These are phyloP conservation scores for Hypholoma sublateritium DNA, from an alignment of 768 basidiomycete genomes.

Conservation along the genomic window DNA sequence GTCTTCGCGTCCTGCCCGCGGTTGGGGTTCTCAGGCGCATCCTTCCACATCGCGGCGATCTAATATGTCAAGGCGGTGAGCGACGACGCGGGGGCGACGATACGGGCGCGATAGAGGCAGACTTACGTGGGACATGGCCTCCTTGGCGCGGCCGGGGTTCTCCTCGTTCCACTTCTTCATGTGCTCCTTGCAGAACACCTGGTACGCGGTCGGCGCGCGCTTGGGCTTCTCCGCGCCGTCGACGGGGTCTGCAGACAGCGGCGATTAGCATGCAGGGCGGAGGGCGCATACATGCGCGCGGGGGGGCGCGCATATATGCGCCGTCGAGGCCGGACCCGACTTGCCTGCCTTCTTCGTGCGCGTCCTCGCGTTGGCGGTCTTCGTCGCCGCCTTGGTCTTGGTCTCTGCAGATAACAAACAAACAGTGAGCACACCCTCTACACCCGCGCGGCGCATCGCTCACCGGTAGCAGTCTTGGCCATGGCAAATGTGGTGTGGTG, in stretches of 20 bases:
- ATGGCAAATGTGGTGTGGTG: slow-evolving; percentile 28
- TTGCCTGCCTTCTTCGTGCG: slow-evolving; percentile 32
- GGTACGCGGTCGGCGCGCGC: slow-evolving; percentile 59
- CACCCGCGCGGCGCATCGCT: slow-evolving; percentile 5
- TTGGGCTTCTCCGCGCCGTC: slow-evolving; percentile 50
- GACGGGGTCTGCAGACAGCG: slow-evolving; percentile 6
- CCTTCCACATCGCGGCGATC: slow-evolving; percentile 58
- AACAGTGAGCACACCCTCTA: not conserved
- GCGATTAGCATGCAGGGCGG: not conserved
- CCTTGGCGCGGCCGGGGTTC: slow-evolving; percentile 50
- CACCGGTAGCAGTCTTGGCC: slow-evolving; percentile 54
- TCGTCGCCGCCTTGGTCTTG: slow-evolving; percentile 57
- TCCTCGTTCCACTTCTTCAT: slow-evolving; percentile 59
- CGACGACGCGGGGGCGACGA: not conserved
- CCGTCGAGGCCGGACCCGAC: not conserved
- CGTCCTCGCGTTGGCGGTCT: slow-evolving; percentile 46
- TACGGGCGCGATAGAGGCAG: not conserved
- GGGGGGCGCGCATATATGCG: not conserved
- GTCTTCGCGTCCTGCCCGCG: slow-evolving; percentile 51
- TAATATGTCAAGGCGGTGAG: slow-evolving; percentile 20
- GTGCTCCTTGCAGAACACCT: slow-evolving; percentile 53
- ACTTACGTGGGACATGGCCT: slow-evolving; percentile 50
- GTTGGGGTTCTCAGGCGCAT: slow-evolving; percentile 65
- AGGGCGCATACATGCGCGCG: slow-evolving; percentile 2
- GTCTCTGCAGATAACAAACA: slow-evolving; percentile 41